Evolutionary conservation across 1,139 yeast genomes (phyloP).

Genomic region (Hyphopichia wangnamkhiaoensis): DNA sequence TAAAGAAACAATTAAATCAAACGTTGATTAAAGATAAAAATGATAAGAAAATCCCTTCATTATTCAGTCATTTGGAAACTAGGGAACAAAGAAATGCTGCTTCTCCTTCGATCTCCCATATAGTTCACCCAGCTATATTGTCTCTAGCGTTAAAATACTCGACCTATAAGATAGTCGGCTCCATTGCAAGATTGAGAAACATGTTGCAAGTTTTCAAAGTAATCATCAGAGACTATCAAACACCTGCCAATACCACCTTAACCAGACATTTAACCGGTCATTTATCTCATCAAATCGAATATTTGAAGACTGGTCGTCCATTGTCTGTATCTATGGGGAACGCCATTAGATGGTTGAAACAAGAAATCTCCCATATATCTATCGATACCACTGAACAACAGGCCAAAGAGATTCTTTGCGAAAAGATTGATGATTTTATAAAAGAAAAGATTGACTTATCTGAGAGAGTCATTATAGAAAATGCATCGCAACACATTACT

Average conservation of each 20-base stretch:
- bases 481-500: constrained; percentile 75
- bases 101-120: constrained; percentile 59
- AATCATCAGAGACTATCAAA: constrained; percentile 76
- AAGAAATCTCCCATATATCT: constrained; percentile 79
- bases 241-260: constrained; percentile 84
- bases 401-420: constrained; percentile 69
- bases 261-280: constrained; percentile 88
- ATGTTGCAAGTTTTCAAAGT: constrained; percentile 85
- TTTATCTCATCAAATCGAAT: constrained; percentile 92
- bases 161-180: constrained; percentile 85
- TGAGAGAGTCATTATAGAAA: constrained; percentile 78
- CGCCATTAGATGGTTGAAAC: constrained; percentile 95
- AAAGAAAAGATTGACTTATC: constrained; percentile 84
- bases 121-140: constrained; percentile 85
- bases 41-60: constrained; percentile 52
- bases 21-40: constrained; percentile 47
- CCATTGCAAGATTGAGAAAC: constrained; percentile 78
- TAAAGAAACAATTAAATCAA: constrained; percentile 57
- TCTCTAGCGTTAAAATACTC: constrained; percentile 80
- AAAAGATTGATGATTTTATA: constrained; percentile 76
- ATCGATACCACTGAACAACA: constrained; percentile 70
- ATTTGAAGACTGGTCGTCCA: constrained; percentile 88
- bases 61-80: constrained; percentile 88
- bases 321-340: constrained; percentile 95
- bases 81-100: constrained; percentile 75